Percentiles rank a stretch among this genome's conserved stretches.
Evolutionary conservation across 108 stramenopile species (phyloP).

Genomic region (Licmophora abbreviata): DNA sequence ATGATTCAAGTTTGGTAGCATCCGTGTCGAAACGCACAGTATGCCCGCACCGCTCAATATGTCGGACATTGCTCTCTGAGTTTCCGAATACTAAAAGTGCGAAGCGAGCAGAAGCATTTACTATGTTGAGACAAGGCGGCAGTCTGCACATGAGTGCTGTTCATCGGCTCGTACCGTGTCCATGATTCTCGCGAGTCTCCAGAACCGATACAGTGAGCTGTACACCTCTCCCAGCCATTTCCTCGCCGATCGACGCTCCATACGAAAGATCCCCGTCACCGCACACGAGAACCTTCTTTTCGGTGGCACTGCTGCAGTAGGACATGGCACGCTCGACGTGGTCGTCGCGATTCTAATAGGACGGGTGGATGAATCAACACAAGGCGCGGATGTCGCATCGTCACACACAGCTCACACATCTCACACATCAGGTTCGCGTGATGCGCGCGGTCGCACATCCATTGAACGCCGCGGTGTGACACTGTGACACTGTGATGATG

Average conservation of each 20-base stretch:
- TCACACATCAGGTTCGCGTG: too few species aligned
- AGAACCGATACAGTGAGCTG: constrained; percentile 13
- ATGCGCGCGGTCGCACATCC: too few species aligned
- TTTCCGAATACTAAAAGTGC: constrained; percentile 3
- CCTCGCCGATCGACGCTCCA: constrained; percentile 4
- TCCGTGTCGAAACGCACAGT: constrained; percentile 5
- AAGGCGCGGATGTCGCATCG: too few species aligned
- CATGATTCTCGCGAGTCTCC: constrained; percentile 6
- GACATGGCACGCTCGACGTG: too few species aligned
- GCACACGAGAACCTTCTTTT: constrained; percentile 3
- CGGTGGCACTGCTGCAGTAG: not conserved
- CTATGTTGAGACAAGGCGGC: too few species aligned
- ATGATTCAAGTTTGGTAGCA: constrained; percentile 9
- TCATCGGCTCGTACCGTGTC: constrained; percentile 5
- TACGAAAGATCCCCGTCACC: constrained; percentile 8
- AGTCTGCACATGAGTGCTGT: too few species aligned
- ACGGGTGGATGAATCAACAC: too few species aligned
- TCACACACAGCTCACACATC: too few species aligned
- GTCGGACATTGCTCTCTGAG: not conserved
- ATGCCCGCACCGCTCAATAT: constrained; percentile 5
- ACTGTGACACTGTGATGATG: too few species aligned
- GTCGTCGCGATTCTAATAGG: too few species aligned
- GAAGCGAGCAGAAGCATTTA: not conserved
- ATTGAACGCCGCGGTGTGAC: too few species aligned
- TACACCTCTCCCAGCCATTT: not conserved